Evolutionary conservation across 768 basidiomycete species (phyloP).

Genomic region (Punctularia strigosozonata): DNA sequence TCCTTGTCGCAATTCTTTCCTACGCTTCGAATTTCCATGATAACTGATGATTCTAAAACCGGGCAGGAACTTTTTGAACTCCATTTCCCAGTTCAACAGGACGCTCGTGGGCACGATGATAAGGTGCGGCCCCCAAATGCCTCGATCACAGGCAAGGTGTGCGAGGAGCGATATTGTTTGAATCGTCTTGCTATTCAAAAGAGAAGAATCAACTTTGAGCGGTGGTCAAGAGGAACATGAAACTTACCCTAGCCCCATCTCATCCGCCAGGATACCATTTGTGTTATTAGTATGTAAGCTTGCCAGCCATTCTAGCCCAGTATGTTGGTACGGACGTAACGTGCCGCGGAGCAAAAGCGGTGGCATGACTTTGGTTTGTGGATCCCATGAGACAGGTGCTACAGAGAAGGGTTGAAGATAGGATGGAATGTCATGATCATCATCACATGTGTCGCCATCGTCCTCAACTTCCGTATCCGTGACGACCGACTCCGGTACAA

Average conservation of each 20-base stretch:
- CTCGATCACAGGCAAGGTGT: conserved; percentile 81
- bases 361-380: conserved; percentile 42
- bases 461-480: conserved; percentile 21
- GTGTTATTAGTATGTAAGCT: conserved; percentile 71
- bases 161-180: conserved; percentile 93
- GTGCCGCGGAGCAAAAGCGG: conserved; percentile 75
- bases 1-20: conserved; percentile 81
- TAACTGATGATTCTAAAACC: conserved; percentile 83
- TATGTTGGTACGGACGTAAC: conserved; percentile 86
- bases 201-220: conserved; percentile 2
- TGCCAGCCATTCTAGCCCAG: conserved; percentile 90
- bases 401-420: conserved; percentile 64
- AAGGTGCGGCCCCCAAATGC: conserved; percentile 89
- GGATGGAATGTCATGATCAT: conserved; percentile 20
- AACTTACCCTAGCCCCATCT: conserved; percentile 88
- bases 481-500: too few species aligned
- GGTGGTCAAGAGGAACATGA: not conserved
- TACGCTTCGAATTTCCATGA: conserved; percentile 80
- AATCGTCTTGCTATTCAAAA: conserved; percentile 67
- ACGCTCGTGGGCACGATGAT: conserved; percentile 92
- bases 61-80: conserved; percentile 92
- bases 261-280: conserved; percentile 82
- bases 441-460: conserved; percentile 26
- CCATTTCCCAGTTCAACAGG: conserved; percentile 92
- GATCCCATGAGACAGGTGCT: conserved; percentile 58